Conservation (phyloP, 2,329 filamentous ascomycete genomes). For the Cladosporium sp. region DNA sequence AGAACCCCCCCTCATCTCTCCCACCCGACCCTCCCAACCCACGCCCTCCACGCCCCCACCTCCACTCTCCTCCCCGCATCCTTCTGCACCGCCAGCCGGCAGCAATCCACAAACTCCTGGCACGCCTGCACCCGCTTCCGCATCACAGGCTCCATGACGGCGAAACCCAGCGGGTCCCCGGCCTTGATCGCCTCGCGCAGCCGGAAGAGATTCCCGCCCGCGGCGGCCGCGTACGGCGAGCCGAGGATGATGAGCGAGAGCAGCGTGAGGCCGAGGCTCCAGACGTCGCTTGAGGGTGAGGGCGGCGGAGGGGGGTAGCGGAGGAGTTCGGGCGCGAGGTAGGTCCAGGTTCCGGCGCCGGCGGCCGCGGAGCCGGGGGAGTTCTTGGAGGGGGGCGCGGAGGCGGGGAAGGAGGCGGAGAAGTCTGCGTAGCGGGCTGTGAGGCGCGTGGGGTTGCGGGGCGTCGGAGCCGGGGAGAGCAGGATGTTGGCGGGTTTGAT, state of each 20-base stretch:
- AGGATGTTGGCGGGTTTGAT: conserved; percentile 45
- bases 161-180: conserved; percentile 36
- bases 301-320: conserved; percentile 24
- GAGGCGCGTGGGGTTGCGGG: conserved; percentile 13
- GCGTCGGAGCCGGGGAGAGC: conserved; percentile 21
- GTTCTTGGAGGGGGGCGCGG: conserved; percentile 16
- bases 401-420: conserved; percentile 32
- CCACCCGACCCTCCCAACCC: conserved; percentile 23
- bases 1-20: background rate
- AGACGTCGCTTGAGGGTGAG: conserved; percentile 36
- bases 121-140: conserved; percentile 26
- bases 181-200: conserved; percentile 40
- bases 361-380: conserved; percentile 18
- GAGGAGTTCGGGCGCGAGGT: conserved; percentile 35
- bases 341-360: conserved; percentile 44
- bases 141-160: conserved; percentile 31
- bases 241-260: conserved; percentile 37
- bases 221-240: conserved; percentile 36
- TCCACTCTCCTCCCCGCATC: conserved; percentile 25
- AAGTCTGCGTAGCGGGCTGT: conserved; percentile 38
- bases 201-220: conserved; percentile 35
- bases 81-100: conserved; percentile 34
- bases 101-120: conserved; percentile 33
- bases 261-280: conserved; percentile 41
- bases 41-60: conserved; percentile 28